Evolutionary conservation across 805 yeast species (phyloP).

Genomic region (Candida cerambycidarum): DNA sequence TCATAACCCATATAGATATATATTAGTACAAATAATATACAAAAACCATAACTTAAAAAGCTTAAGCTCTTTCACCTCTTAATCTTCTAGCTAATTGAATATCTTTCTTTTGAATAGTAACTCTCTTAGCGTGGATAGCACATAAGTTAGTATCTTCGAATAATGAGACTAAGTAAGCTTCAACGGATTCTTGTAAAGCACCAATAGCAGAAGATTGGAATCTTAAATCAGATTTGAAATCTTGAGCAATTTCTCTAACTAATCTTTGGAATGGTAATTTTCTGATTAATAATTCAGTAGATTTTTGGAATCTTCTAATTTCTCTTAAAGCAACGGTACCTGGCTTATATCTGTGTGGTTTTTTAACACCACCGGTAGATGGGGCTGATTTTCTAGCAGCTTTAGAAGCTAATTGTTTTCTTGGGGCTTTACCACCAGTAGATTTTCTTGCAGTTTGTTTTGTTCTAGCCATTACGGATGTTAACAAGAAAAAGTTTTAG

Average conservation of each 20-base stretch:
- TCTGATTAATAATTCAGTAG: slow-evolving; percentile 49
- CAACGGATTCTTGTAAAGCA: slow-evolving; percentile 51
- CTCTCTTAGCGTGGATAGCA: slow-evolving; percentile 53
- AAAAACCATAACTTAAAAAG: slow-evolving; percentile 8
- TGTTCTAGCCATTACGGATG: slow-evolving; percentile 61
- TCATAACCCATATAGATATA: slow-evolving; percentile 13
- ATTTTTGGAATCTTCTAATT: slow-evolving; percentile 51
- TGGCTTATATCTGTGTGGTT: slow-evolving; percentile 54
- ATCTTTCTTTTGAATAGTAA: slow-evolving; percentile 51
- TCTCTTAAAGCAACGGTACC: slow-evolving; percentile 54
- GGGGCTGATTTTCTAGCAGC: slow-evolving; percentile 54
- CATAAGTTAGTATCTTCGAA: slow-evolving; percentile 52
- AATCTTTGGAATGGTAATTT: slow-evolving; percentile 52
- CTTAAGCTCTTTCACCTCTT: slow-evolving; percentile 50
- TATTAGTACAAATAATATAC: slow-evolving; percentile 19
- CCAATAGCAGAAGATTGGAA: slow-evolving; percentile 51
- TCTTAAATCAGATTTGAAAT: slow-evolving; percentile 50
- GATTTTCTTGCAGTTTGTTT: slow-evolving; percentile 53
- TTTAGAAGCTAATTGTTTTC: slow-evolving; percentile 52
- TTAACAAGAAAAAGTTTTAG: slow-evolving; percentile 68
- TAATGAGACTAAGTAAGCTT: slow-evolving; percentile 49
- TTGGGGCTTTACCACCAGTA: slow-evolving; percentile 53
- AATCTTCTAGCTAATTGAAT: slow-evolving; percentile 52
- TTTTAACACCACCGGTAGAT: slow-evolving; percentile 50
- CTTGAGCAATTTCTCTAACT: slow-evolving; percentile 51